Evolutionary conservation across 2,329 filamentous ascomycete genomes (phyloP), one percentile per base, ranked within the genome.

Genomic region (Sclerotinia glacialis): DNA sequence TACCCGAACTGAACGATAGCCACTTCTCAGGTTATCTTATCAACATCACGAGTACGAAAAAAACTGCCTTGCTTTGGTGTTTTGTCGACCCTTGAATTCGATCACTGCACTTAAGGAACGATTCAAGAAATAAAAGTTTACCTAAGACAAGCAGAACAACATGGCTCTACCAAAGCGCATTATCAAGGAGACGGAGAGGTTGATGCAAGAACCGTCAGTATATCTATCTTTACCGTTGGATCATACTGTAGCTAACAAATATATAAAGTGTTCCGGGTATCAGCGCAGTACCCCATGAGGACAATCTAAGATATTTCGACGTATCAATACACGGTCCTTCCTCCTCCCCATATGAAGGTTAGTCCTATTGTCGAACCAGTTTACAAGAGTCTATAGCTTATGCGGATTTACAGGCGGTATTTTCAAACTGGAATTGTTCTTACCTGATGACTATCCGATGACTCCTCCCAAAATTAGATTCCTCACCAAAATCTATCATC

Each of bases 381-480:
- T 50, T 44, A 14, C 40, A 23, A 50, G 50, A 26, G 11, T n/a
- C 14, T 23, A 55, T 9, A 49, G 49, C 67, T 72, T 42, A 73
- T 54, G 54, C 44, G 58, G 60, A 21, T 47, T 2, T 54, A 40
- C 64, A 77, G 76, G 76, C 40, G 95, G 96, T 59, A 85, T 97
- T 71, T 99, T 99, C 84, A 94, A 96, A 80, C 89, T 98, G 69
- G 95, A 99, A 79, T 87, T 99, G 26, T 99, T 99, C 79, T 85
- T 99, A 31, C 96, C 96, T 54, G 95, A 99, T 76, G 95, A 99
- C 81, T 99, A 99, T 78, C 95, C 95, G 52, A 99, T 99, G 95
- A 97, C 93, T 44, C 94, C 95, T 64, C 95, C 95, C 55, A 97
- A 97, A 83, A 97, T 99, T 76, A 91, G 95, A 65, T 99, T 99